Conservation (phyloP, 352 stramenopile species). For the Phytophthora melonis region DNA sequence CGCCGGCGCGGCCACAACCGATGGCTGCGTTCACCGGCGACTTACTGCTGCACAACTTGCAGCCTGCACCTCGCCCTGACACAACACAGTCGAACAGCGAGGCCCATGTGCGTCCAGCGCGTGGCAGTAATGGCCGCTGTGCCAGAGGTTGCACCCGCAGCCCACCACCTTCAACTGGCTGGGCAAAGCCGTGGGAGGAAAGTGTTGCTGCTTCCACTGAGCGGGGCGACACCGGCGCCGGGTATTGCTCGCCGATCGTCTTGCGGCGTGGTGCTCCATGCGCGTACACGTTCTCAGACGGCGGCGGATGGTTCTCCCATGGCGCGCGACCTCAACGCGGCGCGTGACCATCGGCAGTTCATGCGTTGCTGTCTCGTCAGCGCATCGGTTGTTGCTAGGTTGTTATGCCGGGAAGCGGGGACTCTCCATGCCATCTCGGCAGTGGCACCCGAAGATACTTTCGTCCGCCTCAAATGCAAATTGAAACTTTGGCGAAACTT, state of each 20-base stretch:
- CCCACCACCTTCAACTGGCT: slow-evolving; percentile 10
- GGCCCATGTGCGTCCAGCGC: slow-evolving; percentile 5
- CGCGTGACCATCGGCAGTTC: slow-evolving; percentile 14
- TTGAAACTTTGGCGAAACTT: not conserved
- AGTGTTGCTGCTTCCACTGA: slow-evolving; percentile 1
- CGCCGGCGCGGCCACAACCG: not conserved
- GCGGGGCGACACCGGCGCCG: too few relatives aligned
- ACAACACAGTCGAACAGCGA: not conserved
- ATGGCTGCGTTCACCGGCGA: not conserved
- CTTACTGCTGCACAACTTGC: slow-evolving; percentile 8
- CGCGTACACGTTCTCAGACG: not conserved
- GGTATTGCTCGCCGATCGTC: too few relatives aligned
- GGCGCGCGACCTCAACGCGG: not conserved
- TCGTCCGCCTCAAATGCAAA: not conserved
- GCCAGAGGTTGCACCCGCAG: slow-evolving; percentile 19
- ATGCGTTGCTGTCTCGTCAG: slow-evolving; percentile 14
- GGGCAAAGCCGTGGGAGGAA: slow-evolving; percentile 10
- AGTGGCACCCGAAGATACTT: not conserved
- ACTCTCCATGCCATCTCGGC: not conserved
- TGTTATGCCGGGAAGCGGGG: slow-evolving; percentile 14
- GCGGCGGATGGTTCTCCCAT: slow-evolving; percentile 12
- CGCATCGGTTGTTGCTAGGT: slow-evolving; percentile 16
- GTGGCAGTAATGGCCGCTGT: slow-evolving; percentile 19
- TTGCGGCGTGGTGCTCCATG: not conserved
- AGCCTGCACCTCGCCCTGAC: too few relatives aligned